These are phyloP conservation scores for Passalora sequoiae DNA, from an alignment of 2,329 filamentous ascomycete species.

Conservation along the genomic window DNA sequence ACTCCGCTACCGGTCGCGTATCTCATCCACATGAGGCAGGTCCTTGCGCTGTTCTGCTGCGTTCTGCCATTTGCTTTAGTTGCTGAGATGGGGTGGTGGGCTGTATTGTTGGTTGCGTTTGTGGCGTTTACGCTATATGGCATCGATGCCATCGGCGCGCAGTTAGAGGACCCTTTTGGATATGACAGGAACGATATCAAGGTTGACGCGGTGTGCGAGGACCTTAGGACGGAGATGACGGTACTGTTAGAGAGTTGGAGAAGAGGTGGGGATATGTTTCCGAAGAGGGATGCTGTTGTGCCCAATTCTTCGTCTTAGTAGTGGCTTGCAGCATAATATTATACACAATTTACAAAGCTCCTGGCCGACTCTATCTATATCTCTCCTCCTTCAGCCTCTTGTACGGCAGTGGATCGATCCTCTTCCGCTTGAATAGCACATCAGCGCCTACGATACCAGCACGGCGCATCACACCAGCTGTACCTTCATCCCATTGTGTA, in stretches of 20 bases:
- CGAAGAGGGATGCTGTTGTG: conserved; percentile 4
- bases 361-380: conserved; percentile 43
- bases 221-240: conserved; percentile 53
- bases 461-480: conserved; percentile 78
- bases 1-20: conserved; percentile 62
- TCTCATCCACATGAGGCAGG: conserved; percentile 61
- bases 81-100: conserved; percentile 59
- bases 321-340: no score
- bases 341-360: no score
- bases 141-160: conserved; percentile 58
- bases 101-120: conserved; percentile 54
- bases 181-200: conserved; percentile 63
- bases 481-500: conserved; percentile 82
- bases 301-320: conserved; percentile 1
- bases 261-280: conserved; percentile 30
- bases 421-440: conserved; percentile 78
- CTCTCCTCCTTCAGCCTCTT: conserved; percentile 51
- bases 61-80: conserved; percentile 61
- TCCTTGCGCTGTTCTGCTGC: conserved; percentile 55
- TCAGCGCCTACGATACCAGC: conserved; percentile 69
- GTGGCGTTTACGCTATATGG: conserved; percentile 61
- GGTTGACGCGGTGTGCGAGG: conserved; percentile 61
- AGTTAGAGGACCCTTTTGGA: conserved; percentile 62
- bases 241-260: conserved; percentile 57
- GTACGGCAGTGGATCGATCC: conserved; percentile 62